Evolutionary conservation across 169 alveolate genomes (phyloP).

Genomic region (Plasmodium billcollinsi): DNA sequence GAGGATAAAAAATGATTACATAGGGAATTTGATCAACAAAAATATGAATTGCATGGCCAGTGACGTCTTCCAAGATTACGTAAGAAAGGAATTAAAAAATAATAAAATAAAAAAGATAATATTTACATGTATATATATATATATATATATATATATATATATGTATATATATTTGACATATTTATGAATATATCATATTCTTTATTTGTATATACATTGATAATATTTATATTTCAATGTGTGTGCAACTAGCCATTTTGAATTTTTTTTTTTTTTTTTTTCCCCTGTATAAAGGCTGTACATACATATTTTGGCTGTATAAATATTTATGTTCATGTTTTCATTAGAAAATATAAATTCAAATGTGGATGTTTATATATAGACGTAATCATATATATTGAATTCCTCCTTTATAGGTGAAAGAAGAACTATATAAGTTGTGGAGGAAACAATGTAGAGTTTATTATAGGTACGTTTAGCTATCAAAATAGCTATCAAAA

Average conservation of each 20-base stretch:
- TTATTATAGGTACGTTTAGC: slow-evolving; percentile 49
- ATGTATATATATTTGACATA: background rate
- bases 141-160: background rate
- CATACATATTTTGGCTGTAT: background rate
- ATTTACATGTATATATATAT: too few relatives aligned
- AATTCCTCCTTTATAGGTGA: slow-evolving; percentile 22
- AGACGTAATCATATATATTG: too few relatives aligned
- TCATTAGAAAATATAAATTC: background rate
- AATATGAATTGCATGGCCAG: slow-evolving; percentile 66
- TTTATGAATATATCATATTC: too few relatives aligned
- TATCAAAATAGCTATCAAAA: too few relatives aligned
- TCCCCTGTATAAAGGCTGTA: background rate
- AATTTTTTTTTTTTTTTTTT: background rate
- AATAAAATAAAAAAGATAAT: background rate
- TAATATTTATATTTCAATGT: background rate
- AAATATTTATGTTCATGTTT: background rate
- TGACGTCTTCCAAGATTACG: slow-evolving; percentile 70
- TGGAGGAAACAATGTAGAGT: slow-evolving; percentile 71
- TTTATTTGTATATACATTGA: background rate
- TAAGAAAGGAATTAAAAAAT: background rate
- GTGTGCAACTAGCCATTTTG: background rate
- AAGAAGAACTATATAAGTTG: slow-evolving; percentile 56
- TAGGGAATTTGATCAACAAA: slow-evolving; percentile 44
- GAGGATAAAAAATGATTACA: slow-evolving; percentile 46
- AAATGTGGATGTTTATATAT: background rate